Evolutionary conservation across 2,329 filamentous ascomycete species (phyloP).

Genomic region (Aspergillus sp.): DNA sequence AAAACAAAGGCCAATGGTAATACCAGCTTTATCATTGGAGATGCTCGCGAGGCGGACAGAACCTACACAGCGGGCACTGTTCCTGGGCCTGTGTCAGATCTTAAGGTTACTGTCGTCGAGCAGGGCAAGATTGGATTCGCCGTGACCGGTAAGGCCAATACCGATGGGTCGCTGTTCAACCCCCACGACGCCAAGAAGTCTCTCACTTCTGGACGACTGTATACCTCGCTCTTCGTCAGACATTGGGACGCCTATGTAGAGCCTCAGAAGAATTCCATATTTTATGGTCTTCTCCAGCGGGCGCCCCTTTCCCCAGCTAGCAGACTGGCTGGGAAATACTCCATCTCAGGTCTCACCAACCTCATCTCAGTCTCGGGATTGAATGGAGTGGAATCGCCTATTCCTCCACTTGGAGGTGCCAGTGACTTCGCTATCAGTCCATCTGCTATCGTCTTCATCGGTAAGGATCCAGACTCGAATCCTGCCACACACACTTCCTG

Average conservation of each 20-base stretch:
- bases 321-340: slow-evolving; percentile 33
- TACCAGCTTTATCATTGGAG: slow-evolving; percentile 41
- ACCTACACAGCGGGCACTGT: slow-evolving; percentile 43
- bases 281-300: slow-evolving; percentile 43
- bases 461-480: slow-evolving; percentile 42
- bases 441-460: slow-evolving; percentile 41
- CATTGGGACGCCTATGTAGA: slow-evolving; percentile 51
- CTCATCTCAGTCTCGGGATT: slow-evolving; percentile 35
- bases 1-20: slow-evolving; percentile 42
- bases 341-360: slow-evolving; percentile 40
- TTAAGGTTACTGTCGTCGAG: slow-evolving; percentile 41
- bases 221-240: slow-evolving; percentile 48
- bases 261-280: slow-evolving; percentile 47
- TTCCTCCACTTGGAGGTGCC: slow-evolving; percentile 44
- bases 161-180: slow-evolving; percentile 46
- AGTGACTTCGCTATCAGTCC: slow-evolving; percentile 45
- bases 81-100: slow-evolving; percentile 40
- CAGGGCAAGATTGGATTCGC: slow-evolving; percentile 41
- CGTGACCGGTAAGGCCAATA: slow-evolving; percentile 43
- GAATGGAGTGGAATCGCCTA: slow-evolving; percentile 41
- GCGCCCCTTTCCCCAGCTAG: slow-evolving; percentile 32
- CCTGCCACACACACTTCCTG: slow-evolving; percentile 44
- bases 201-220: slow-evolving; percentile 42
- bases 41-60: slow-evolving; percentile 35
- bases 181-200: slow-evolving; percentile 45